Evolutionary conservation across 306 rosid genomes (phyloP).

Genomic region (Hylodesmum podocarpum): DNA sequence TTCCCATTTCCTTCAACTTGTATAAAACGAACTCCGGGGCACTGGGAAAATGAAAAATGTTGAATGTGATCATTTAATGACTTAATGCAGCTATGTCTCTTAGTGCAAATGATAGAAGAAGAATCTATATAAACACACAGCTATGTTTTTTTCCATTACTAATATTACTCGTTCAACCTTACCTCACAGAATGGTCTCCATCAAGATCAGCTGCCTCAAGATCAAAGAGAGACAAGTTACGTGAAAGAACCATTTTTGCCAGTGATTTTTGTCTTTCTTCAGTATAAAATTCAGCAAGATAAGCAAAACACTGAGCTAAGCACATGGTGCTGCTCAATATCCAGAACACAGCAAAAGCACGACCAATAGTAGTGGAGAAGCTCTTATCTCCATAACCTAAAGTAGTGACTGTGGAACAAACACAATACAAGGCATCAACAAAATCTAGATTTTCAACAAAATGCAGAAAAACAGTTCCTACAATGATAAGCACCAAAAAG

Average conservation of each 20-base stretch:
- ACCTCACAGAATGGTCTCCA: conserved; percentile 72
- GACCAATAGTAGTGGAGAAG: conserved; percentile 63
- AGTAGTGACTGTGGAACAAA: conserved; percentile 82
- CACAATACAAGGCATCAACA: conserved; percentile 73
- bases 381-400: conserved; percentile 88
- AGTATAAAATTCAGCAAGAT: conserved; percentile 67
- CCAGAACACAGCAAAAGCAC: conserved; percentile 78
- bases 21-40: conserved; percentile 70
- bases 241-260: conserved; percentile 52
- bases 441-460: conserved; percentile 53
- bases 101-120: background rate
- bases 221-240: conserved; percentile 53
- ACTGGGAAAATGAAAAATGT: conserved; percentile 32
- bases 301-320: conserved; percentile 72
- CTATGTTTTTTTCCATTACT: background rate
- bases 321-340: conserved; percentile 79
- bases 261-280: conserved; percentile 66
- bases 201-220: conserved; percentile 91
- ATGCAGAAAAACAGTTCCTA: conserved; percentile 55
- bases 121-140: background rate
- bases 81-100: background rate
- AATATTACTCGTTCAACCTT: background rate
- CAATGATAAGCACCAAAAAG: conserved; percentile 47
- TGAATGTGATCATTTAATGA: background rate
- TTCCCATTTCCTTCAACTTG: conserved; percentile 90